Conservation (phyloP, 805 yeast genomes). For the Metschnikowia koreensis region DNA sequence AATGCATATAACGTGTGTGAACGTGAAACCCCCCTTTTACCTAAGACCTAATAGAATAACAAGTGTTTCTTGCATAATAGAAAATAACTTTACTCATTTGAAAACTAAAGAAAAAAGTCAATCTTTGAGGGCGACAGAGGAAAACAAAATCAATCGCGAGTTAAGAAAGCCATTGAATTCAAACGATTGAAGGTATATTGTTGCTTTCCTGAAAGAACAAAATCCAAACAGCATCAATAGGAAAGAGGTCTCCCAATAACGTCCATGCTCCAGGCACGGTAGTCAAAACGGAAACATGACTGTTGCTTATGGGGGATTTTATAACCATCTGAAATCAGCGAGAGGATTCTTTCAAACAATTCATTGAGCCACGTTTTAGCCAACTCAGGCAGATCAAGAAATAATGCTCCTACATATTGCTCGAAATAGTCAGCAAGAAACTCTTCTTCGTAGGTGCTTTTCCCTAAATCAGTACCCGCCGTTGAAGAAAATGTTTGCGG, state of each 20-base stretch:
- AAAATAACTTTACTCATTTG: too few relatives aligned
- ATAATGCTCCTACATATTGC: conserved; percentile 42
- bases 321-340: conserved; percentile 24
- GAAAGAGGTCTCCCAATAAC: conserved; percentile 31
- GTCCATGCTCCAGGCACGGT: conserved; percentile 32
- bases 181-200: background rate
- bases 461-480: background rate
- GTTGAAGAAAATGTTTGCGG: conserved; percentile 18
- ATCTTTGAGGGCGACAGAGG: too few relatives aligned
- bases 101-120: too few relatives aligned
- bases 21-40: too few relatives aligned
- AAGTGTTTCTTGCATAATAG: too few relatives aligned
- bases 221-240: background rate
- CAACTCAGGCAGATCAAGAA: conserved; percentile 35
- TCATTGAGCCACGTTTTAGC: conserved; percentile 35
- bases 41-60: too few relatives aligned
- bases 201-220: background rate
- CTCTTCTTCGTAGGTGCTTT: conserved; percentile 35
- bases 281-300: conserved; percentile 17
- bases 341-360: conserved; percentile 30
- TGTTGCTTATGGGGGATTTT: conserved; percentile 12
- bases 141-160: too few relatives aligned
- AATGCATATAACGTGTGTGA: too few relatives aligned
- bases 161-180: too few relatives aligned
- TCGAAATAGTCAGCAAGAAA: conserved; percentile 43